Evolutionary conservation across 176 grass and related monocot genomes (phyloP), one percentile per base, ranked within the genome.

Genomic region (Phoenix dactylifera): DNA sequence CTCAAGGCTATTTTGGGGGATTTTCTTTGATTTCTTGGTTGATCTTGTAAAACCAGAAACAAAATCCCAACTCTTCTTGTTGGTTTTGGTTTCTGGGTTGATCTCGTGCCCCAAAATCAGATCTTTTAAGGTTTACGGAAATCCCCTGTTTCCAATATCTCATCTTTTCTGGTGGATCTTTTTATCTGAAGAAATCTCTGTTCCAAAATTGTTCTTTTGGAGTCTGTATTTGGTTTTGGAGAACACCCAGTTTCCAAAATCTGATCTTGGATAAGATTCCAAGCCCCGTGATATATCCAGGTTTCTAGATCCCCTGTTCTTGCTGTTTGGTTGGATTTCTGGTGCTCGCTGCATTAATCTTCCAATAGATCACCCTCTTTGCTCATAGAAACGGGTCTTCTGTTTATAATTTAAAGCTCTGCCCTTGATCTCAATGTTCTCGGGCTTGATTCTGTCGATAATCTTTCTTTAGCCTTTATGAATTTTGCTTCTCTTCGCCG

Each of bases 401-500:
- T 44, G 35, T 14, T 44, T 14, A 12, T 44, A 44, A 44, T 44
- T 14, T 44, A 2, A 44, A 12, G 24, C 19, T 28, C 3, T 19
- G 50, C 14, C 2, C 24, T 28, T 29, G 16, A n/a, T 51, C 58
- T 14, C 57, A 50, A 53, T 24, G 26, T 23, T 66, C 16, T 49
- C 74, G 63, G 59, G 16, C 35, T 52, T 1, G 7, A 22, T 57
- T 18, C 15, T 7, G 24, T 56, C 4, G 65, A 16, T 15, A 17
- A 44, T 4, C n/a, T 39, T n/a, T n/a, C 72, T 85, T 44, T 80
- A 64, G 55, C 72, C 51, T 74, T 51, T 66, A 90, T 90, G 87
- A 78, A 71, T 77, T 14, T 77, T 39, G 20, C 24, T 30, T 71
- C 80, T 14, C 74, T 79, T 52, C 35, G 35, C 10, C 81, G 78